phyloP scores from a whole-genome alignment of 192 early-diverging fungal species.

The Podila minutissima region DNA sequence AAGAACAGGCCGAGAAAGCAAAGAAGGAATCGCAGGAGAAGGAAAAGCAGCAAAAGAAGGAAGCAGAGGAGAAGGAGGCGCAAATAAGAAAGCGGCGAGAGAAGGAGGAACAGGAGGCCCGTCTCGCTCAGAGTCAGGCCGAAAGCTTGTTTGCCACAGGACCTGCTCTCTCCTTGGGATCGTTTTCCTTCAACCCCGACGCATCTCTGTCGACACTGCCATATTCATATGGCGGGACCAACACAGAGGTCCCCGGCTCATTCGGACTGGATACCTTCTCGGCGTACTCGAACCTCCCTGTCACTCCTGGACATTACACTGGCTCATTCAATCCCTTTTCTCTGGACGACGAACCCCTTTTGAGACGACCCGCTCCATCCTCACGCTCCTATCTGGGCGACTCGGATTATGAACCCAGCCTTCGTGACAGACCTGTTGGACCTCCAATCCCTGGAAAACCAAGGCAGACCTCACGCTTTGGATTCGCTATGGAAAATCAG shows the following conservation, averaged over 20 bases:
- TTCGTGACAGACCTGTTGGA: conserved; percentile 29
- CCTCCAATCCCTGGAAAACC: conserved; percentile 50
- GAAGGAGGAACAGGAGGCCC: conserved; percentile 32
- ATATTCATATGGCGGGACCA: conserved; percentile 10
- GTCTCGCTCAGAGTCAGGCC: conserved; percentile 20
- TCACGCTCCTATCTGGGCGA: conserved; percentile 27
- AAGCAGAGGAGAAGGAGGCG: neutral
- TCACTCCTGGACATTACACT: conserved; percentile 50
- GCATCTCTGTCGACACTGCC: conserved; percentile 34
- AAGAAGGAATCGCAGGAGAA: conserved; percentile 9
- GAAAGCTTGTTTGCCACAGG: conserved; percentile 23
- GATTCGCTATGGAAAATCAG: conserved; percentile 53
- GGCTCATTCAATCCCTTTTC: conserved; percentile 61
- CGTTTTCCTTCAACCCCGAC: conserved; percentile 43
- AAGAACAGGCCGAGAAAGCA: neutral
- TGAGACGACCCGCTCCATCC: conserved; percentile 29
- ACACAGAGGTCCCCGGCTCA: conserved; percentile 14
- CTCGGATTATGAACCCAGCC: conserved; percentile 26
- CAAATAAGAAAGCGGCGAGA: conserved; percentile 7
- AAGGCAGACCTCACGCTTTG: conserved; percentile 57
- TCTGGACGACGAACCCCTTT: conserved; percentile 53
- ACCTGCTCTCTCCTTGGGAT: conserved; percentile 33
- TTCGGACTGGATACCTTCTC: conserved; percentile 48
- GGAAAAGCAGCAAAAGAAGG: conserved; percentile 10
- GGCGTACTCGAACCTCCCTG: conserved; percentile 34